These are phyloP conservation scores for Fraxinus platypoda DNA, from an alignment of 305 asterid genomes.

Conservation along the genomic window DNA sequence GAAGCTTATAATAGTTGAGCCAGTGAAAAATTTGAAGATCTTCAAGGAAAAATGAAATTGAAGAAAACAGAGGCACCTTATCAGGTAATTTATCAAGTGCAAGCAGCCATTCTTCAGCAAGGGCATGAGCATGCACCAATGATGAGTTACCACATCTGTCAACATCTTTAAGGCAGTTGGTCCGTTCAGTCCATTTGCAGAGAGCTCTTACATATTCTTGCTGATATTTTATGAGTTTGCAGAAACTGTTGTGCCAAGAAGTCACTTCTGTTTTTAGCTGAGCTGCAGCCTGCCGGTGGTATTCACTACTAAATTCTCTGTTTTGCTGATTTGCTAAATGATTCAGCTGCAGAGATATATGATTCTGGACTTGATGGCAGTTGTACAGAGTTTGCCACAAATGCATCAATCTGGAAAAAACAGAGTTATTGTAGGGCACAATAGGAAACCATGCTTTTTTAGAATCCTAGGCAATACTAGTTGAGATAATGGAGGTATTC, in stretches of 20 bases:
- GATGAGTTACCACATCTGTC: conserved; percentile 34
- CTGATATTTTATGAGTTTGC: conserved; percentile 62
- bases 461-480: background rate
- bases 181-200: conserved; percentile 57
- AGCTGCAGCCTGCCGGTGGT: conserved; percentile 65
- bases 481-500: background rate
- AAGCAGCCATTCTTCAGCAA: conserved; percentile 53
- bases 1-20: background rate
- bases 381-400: conserved; percentile 70
- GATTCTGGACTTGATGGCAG: conserved; percentile 69
- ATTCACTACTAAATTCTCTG: conserved; percentile 57
- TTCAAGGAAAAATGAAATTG: background rate
- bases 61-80: conserved; percentile 41
- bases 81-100: conserved; percentile 61
- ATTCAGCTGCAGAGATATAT: conserved; percentile 60
- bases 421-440: conserved; percentile 16
- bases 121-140: conserved; percentile 31
- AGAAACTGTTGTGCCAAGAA: conserved; percentile 66
- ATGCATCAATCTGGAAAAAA: conserved; percentile 50
- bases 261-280: conserved; percentile 76
- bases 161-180: conserved; percentile 33
- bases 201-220: conserved; percentile 57
- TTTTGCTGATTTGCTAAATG: conserved; percentile 48
- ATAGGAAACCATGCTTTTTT: background rate
- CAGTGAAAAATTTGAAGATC: background rate